Evolutionary conservation across 805 yeast genomes (phyloP).

Genomic region (Kurtzmaniella fragi): DNA sequence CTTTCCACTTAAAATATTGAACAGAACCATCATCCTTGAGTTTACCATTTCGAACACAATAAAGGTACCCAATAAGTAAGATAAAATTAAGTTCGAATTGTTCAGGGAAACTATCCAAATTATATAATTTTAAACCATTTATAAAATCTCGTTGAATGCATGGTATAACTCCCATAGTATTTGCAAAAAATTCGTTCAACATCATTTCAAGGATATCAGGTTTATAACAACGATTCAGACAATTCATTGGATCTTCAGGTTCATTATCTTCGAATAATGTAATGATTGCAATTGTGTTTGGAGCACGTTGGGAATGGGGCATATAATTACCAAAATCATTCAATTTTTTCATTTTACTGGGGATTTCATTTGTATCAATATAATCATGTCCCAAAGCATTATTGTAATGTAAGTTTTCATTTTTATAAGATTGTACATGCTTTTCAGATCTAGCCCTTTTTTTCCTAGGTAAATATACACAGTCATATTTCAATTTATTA

Average conservation of each 20-base stretch:
- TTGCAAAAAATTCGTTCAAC: too few species aligned
- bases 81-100: neutral
- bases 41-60: neutral
- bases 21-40: neutral
- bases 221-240: too few species aligned
- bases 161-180: neutral
- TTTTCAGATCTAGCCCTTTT: neutral
- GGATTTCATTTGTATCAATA: too few species aligned
- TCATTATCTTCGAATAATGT: too few species aligned
- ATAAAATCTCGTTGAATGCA: neutral
- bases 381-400: too few species aligned
- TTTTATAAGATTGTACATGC: too few species aligned
- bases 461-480: constrained; percentile 22
- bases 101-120: neutral
- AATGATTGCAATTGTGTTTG: neutral
- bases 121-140: neutral
- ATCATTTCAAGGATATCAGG: too few species aligned
- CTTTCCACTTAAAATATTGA: neutral
- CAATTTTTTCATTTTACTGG: too few species aligned
- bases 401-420: too few species aligned
- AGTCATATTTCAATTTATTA: constrained; percentile 21
- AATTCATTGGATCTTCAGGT: too few species aligned
- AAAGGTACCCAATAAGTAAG: neutral
- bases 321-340: neutral
- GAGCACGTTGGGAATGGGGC: neutral